Conservation (phyloP, 2,329 filamentous ascomycete species). For the Phialophora tarda region DNA sequence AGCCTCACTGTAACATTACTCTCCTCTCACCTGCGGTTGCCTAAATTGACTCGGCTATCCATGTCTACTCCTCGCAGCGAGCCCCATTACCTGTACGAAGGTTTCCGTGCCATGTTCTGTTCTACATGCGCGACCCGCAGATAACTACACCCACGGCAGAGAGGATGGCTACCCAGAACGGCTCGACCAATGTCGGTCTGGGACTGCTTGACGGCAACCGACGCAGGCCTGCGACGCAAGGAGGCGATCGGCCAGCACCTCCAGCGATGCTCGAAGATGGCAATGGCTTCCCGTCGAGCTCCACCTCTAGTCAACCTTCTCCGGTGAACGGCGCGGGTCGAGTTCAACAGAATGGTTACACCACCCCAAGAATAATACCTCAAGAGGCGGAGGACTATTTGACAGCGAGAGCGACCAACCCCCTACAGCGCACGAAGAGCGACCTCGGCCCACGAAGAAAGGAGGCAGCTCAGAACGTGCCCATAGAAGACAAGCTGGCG, state of each 20-base stretch:
- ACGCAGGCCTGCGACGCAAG: conserved; percentile 30
- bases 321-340: conserved; percentile 16
- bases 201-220: conserved; percentile 24
- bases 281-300: conserved; percentile 19
- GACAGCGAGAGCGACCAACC: conserved; percentile 26
- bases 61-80: conserved; percentile 1
- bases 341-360: conserved; percentile 25
- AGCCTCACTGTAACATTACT: neutral
- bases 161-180: conserved; percentile 29
- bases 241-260: conserved; percentile 14
- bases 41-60: neutral
- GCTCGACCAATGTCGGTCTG: conserved; percentile 18
- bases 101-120: conserved; percentile 15
- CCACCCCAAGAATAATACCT: conserved; percentile 32
- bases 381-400: conserved; percentile 35
- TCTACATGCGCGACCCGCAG: conserved; percentile 4
- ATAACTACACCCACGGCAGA: conserved; percentile 17
- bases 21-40: neutral
- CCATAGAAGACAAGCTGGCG: conserved; percentile 58
- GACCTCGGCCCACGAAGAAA: conserved; percentile 57
- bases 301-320: conserved; percentile 18
- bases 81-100: neutral
- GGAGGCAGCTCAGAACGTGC: conserved; percentile 45
- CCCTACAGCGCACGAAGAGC: conserved; percentile 58
- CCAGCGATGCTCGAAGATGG: conserved; percentile 19